phyloP scores from a whole-genome alignment of 1,284 basidiomycete genomes.

The Abortiporus biennis region DNA sequence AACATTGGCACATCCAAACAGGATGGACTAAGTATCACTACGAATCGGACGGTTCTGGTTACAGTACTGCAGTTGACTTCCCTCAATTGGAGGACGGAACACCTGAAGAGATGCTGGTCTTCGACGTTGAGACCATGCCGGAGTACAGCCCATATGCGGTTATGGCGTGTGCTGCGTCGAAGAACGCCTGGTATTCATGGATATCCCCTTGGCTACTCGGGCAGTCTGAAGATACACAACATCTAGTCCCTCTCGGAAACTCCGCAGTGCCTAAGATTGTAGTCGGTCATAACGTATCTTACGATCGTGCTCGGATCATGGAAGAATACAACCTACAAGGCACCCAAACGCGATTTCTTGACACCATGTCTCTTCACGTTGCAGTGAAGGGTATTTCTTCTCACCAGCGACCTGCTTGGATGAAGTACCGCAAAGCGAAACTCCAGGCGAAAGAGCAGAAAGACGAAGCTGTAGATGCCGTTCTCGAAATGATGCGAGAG shows the following conservation, averaged over 20 bases:
- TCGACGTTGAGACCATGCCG: constrained; percentile 95
- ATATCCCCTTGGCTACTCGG: constrained; percentile 88
- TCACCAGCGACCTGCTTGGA: constrained; percentile 92
- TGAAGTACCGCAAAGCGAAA: constrained; percentile 71
- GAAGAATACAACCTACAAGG: constrained; percentile 81
- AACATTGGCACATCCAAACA: constrained; percentile 69
- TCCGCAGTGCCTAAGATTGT: constrained; percentile 54
- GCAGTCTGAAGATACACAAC: constrained; percentile 57
- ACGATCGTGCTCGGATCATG: constrained; percentile 79
- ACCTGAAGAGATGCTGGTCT: constrained; percentile 74
- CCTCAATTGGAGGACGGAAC: constrained; percentile 49
- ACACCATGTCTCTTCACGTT: constrained; percentile 95
- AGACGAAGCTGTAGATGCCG: constrained; percentile 54
- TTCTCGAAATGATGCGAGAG: constrained; percentile 42
- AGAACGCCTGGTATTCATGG: constrained; percentile 93
- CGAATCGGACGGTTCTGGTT: constrained; percentile 58
- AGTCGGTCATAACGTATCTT: constrained; percentile 94
- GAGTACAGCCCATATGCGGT: constrained; percentile 77
- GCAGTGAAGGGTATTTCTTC: constrained; percentile 94
- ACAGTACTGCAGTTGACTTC: constrained; percentile 54
- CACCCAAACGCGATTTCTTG: constrained; percentile 80
- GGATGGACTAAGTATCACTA: constrained; percentile 91
- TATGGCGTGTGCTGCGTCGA: constrained; percentile 86
- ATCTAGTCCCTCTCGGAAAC: constrained; percentile 74
- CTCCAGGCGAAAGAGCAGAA: constrained; percentile 42